A percentile compares a stretch with the other conserved stretches of the same genome.
These are phyloP conservation scores for Singerocomus inundabilis DNA, from an alignment of 1,284 basidiomycete genomes.

Conservation along the genomic window DNA sequence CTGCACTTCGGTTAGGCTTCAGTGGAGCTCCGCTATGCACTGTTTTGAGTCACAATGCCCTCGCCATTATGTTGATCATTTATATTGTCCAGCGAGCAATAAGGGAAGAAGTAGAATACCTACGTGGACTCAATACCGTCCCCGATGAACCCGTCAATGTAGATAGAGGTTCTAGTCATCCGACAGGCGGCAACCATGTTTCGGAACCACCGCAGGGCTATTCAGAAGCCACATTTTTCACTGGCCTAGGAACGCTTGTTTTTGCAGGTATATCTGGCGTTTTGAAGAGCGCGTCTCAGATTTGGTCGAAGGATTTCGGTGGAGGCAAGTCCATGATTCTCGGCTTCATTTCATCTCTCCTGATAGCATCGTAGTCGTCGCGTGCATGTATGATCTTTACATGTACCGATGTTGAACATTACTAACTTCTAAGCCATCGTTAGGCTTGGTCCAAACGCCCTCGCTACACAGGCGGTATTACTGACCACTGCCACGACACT, in stretches of 20 bases:
- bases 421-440: slow-evolving; percentile 6
- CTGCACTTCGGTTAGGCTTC: slow-evolving; percentile 28
- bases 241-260: slow-evolving; percentile 19
- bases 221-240: slow-evolving; percentile 11
- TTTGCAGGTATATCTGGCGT: slow-evolving; percentile 21
- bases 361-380: slow-evolving; percentile 22
- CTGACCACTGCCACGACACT: slow-evolving; percentile 27
- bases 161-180: neutral
- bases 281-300: slow-evolving; percentile 25
- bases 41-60: slow-evolving; percentile 28
- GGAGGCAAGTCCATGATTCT: slow-evolving; percentile 19
- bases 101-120: slow-evolving; percentile 18
- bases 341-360: neutral
- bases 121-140: slow-evolving; percentile 13
- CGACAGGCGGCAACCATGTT: neutral
- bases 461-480: slow-evolving; percentile 30
- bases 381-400: slow-evolving; percentile 22
- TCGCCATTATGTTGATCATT: slow-evolving; percentile 19
- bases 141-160: slow-evolving; percentile 11
- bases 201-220: neutral
- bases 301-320: slow-evolving; percentile 34
- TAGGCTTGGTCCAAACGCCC: slow-evolving; percentile 28
- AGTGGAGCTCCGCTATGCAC: slow-evolving; percentile 29
- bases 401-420: neutral
- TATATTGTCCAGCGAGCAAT: slow-evolving; percentile 26